Evolutionary conservation across 2,329 filamentous ascomycete species (phyloP).

Genomic region (Fusarium mexicanum): DNA sequence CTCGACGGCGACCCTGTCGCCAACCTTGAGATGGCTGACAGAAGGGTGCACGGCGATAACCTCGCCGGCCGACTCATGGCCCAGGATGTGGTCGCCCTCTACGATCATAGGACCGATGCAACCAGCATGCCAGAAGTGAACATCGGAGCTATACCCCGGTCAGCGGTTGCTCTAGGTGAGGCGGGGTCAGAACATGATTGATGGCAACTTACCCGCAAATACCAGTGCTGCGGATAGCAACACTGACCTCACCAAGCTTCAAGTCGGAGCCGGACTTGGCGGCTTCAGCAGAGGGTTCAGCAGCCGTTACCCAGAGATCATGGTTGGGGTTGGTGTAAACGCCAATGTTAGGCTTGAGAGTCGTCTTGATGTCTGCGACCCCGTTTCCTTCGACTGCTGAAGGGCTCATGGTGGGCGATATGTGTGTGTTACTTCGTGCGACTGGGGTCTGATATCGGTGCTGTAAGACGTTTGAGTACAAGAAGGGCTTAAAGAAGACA

Average conservation of each 20-base stretch:
- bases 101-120: constrained; percentile 98
- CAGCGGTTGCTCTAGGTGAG: constrained; percentile 17
- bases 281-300: constrained; percentile 78
- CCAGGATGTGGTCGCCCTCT: constrained; percentile 85
- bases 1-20: constrained; percentile 93
- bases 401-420: constrained; percentile 47
- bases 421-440: constrained; percentile 17
- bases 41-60: constrained; percentile 84
- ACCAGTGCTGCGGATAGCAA: constrained; percentile 92
- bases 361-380: constrained; percentile 38
- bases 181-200: not conserved
- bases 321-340: constrained; percentile 95
- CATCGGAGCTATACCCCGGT: constrained; percentile 73
- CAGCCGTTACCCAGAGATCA: constrained; percentile 87
- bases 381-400: constrained; percentile 46
- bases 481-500: constrained; percentile 14
- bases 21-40: constrained; percentile 79
- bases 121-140: constrained; percentile 97
- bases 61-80: constrained; percentile 91
- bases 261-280: constrained; percentile 74
- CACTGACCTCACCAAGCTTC: constrained; percentile 83
- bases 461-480: constrained; percentile 13
- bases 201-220: constrained; percentile 80
- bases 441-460: constrained; percentile 12
- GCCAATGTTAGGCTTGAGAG: constrained; percentile 84